Base-by-base conservation (phyloP, 768 basidiomycete species). In the Grammothele lineata region DNA sequence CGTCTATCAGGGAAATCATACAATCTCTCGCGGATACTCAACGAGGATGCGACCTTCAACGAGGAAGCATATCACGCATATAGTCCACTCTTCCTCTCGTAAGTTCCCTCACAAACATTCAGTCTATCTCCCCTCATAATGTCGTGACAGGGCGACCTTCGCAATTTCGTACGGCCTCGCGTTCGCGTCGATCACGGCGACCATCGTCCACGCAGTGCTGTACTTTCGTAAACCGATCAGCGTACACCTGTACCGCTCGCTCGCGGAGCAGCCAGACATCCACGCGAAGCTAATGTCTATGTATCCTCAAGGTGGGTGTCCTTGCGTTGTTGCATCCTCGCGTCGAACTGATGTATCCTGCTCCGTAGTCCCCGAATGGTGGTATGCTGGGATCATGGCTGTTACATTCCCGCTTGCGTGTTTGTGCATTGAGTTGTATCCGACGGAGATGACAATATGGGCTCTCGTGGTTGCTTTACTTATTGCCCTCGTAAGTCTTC, bases 391-490 rank as follows among this genome's bases (percentile, higher is more conserved):
- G 43, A 66, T 77, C 14, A 63, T 76, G 35, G 75, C 66, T 40
- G 54, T 76, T 39, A 80, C 80, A 43, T 79, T 85, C 52, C 65
- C 74, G 6, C 81, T 85, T 43, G 78, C 78, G 10, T 74, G 80
- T 58, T 54, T 83, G 11, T 77, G 73, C 47, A 76, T 84, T 37
- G 70, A 78, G 59, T 57, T 81, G 7, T 86, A 77, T 76, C 78
- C 80, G n/a, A 76, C 83, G 19, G 63, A 70, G 34, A 76, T 85
- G 72, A 79, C 81, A 8, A 76, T 85, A 26, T 85, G 83, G 83
- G 83, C 80, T 18, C 64, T 83, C 30, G 52, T 81, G 6, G 63
- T 81, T 15, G 77, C 80, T 2, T 62, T 82, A n/a, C 4, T 69
- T 23, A 70, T 79, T 24, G 62, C 55, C 12, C 45, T 55, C 15